Evolutionary conservation across 768 basidiomycete genomes (phyloP), one percentile per base, ranked within the genome.

Genomic region (Phylloporus arenicola): DNA sequence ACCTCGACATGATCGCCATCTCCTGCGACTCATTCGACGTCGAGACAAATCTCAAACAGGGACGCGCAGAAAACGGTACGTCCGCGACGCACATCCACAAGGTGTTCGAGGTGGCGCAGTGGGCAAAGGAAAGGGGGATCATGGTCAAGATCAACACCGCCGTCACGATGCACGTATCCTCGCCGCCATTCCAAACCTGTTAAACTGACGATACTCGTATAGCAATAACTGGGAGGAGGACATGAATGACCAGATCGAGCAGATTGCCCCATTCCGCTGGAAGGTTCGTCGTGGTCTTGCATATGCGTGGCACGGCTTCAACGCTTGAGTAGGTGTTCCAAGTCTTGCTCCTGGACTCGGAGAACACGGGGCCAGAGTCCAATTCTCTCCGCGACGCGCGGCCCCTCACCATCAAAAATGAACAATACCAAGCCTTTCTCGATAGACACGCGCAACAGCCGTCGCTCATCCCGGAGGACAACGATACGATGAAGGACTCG

Each of bases 401-500:
- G 34, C 25, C 59, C 29, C 51, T 72, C 24, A 56, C 57, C 2
- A 61, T 71, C 24, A 68, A 60, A n/a, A 44, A 52, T 3, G 61
- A 67, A 31, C 64, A 72, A 49, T 70, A 70, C 48, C 38, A 65
- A 40, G 51, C 63, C 5, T 72, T 73, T 48, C 50, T 71, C 17
- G 61, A 59, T 9, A 56, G 68, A 27, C 71, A 71, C 48, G 34
- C 37, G 22, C 31, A 20, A 0, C 64, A 66, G 34, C 13, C 31
- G 4, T 64, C 55, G 29, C 66, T 72, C 16, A 67, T 72, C 16
- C 67, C 65, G 0, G 72, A 73, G 47, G 59, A 64, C 48, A 73
- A 73, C 45, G 59, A 69, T 4, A 51, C 65, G 4, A 73, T 73
- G 70, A 66, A 64, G 45, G 69, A 70, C 45, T 72, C 70, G 1